These are phyloP conservation scores for Oxytropis ochrocephala DNA, from an alignment of 306 rosid species.

Conservation along the genomic window DNA sequence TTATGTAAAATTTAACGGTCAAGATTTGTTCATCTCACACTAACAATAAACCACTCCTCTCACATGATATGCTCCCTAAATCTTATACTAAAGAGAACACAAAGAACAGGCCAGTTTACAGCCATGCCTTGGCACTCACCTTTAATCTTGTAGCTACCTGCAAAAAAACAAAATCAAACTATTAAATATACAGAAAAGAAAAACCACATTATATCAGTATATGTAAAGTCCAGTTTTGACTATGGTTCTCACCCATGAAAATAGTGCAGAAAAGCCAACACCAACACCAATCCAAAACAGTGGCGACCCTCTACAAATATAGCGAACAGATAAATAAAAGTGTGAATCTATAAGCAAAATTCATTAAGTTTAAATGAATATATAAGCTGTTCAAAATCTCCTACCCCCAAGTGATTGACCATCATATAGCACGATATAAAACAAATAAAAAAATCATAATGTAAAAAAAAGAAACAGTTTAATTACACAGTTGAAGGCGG, in stretches of 20 bases:
- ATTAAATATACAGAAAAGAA: constrained; percentile 29
- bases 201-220: not conserved
- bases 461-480: not conserved
- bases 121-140: constrained; percentile 54
- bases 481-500: constrained; percentile 68
- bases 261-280: constrained; percentile 87
- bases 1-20: not conserved
- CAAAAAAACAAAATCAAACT: constrained; percentile 29
- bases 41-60: not conserved
- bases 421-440: not conserved
- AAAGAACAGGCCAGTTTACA: constrained; percentile 18
- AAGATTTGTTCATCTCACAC: not conserved
- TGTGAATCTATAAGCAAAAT: not conserved
- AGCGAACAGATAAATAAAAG: constrained; percentile 19
- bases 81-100: not conserved
- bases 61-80: not conserved
- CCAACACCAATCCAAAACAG: constrained; percentile 96
- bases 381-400: not conserved
- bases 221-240: not conserved
- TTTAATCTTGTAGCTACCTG: constrained; percentile 75
- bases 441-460: not conserved
- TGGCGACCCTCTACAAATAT: constrained; percentile 73
- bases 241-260: constrained; percentile 71
- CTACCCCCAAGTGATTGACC: not conserved
- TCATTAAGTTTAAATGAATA: not conserved